phyloP scores from a whole-genome alignment of 495 filamentous ascomycete genomes.

The Friedmanniomyces endolithicus region DNA sequence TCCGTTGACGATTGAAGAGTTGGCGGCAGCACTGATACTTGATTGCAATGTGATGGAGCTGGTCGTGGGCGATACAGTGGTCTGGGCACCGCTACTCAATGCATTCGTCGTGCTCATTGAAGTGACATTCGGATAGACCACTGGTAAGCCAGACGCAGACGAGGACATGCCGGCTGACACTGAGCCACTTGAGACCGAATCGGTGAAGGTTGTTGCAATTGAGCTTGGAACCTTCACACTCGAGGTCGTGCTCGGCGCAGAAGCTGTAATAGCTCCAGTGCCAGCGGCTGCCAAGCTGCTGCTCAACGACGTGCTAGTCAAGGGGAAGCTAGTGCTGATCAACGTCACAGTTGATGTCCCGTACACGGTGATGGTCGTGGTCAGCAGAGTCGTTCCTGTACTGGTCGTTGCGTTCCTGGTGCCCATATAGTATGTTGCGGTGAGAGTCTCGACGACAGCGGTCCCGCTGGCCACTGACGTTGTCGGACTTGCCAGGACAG shows the following conservation, averaged over 20 bases:
- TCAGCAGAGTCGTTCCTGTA: constrained; percentile 4
- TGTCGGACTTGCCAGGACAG: neutral
- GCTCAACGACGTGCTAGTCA: neutral
- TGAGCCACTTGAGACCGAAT: neutral
- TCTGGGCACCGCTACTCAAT: neutral
- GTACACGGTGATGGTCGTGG: constrained; percentile 2
- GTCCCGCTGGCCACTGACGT: neutral
- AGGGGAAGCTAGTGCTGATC: constrained; percentile 1
- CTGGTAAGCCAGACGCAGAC: neutral
- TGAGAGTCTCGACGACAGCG: constrained; percentile 1
- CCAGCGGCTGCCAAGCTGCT: neutral
- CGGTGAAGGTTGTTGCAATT: neutral
- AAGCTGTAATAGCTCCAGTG: neutral
- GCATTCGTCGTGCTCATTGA: neutral
- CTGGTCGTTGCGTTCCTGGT: constrained; percentile 5
- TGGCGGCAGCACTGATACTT: neutral
- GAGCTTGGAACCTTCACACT: neutral
- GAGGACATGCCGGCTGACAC: neutral
- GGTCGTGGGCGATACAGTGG: neutral
- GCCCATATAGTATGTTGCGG: constrained; percentile 5
- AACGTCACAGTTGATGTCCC: neutral
- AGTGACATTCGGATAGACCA: neutral
- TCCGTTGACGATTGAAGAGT: neutral
- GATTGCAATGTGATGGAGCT: neutral
- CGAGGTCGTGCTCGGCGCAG: neutral